Evolutionary conservation across 495 filamentous ascomycete genomes (phyloP).

Genomic region (Trichoderma asperelloides): DNA sequence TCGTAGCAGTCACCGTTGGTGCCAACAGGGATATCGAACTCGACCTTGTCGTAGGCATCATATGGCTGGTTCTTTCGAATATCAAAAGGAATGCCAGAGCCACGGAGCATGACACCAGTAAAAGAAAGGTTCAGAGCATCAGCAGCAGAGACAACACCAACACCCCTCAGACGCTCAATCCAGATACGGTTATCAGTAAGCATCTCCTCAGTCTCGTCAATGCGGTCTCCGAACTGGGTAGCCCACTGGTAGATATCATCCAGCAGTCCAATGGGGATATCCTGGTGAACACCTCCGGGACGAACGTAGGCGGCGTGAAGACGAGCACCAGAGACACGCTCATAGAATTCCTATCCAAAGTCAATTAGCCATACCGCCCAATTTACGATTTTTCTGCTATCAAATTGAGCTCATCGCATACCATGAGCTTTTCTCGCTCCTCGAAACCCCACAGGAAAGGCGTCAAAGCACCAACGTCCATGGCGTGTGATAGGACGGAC

Average conservation of each 20-base stretch:
- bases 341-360: conserved; percentile 84
- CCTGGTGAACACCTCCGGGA: conserved; percentile 92
- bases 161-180: conserved; percentile 81
- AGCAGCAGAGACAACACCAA: conserved; percentile 84
- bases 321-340: conserved; percentile 95
- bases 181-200: conserved; percentile 99
- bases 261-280: conserved; percentile 86
- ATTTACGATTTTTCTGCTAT: background rate
- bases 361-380: background rate
- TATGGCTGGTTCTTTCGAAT: conserved; percentile 93
- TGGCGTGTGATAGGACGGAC: conserved; percentile 95
- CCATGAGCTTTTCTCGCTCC: conserved; percentile 99
- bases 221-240: conserved; percentile 97
- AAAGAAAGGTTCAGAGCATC: conserved; percentile 95
- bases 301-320: conserved; percentile 97
- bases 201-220: conserved; percentile 98
- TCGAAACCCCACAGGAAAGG: conserved; percentile 99
- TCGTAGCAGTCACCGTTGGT: conserved; percentile 99
- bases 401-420: conserved; percentile 26
- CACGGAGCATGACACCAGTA: conserved; percentile 94
- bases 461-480: conserved; percentile 98
- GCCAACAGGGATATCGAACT: conserved; percentile 96
- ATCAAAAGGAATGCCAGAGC: conserved; percentile 96
- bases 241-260: conserved; percentile 99
- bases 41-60: conserved; percentile 94